A percentile compares a stretch with the other conserved stretches of the same genome.
Conservation (phyloP, 495 filamentous ascomycete genomes). For the Stereocaulon alpinum region DNA sequence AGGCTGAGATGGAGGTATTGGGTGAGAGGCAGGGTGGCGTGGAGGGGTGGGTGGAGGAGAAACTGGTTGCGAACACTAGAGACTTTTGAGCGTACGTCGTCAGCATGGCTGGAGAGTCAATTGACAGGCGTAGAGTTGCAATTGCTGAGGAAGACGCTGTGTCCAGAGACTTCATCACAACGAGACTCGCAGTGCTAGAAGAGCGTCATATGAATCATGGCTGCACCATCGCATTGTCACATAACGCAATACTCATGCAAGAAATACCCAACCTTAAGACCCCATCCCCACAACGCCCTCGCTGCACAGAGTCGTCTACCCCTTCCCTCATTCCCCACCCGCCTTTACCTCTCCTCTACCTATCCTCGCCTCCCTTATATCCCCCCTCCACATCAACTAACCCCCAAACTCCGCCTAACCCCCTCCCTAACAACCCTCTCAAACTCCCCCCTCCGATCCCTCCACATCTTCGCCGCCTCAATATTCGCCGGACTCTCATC, state of each 20-base stretch:
- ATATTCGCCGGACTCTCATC: conserved; percentile 97
- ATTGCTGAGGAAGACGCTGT: no score
- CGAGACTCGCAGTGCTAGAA: neutral
- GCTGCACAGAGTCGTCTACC: neutral
- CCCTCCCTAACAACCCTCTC: conserved; percentile 77
- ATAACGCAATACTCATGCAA: neutral
- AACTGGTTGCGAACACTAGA: conserved; percentile 17
- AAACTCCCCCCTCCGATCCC: conserved; percentile 73
- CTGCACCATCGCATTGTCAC: neutral
- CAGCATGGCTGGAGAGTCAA: neutral
- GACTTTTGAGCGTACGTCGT: neutral
- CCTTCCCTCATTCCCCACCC: neutral
- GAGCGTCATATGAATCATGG: neutral
- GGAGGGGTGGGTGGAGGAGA: conserved; percentile 52
- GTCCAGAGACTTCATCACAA: no score
- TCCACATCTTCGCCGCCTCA: conserved; percentile 98
- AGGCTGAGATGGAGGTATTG: conserved; percentile 82
- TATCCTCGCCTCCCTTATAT: neutral
- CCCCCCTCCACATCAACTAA: neutral
- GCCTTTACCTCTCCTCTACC: neutral
- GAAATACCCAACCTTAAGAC: neutral
- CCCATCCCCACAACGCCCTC: neutral
- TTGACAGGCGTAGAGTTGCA: no score
- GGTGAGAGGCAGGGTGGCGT: conserved; percentile 50
- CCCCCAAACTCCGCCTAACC: conserved; percentile 57